Percentiles rank a stretch among this genome's conserved stretches.
Evolutionary conservation across 805 yeast genomes (phyloP).

Genomic region (Candida andamanensis): DNA sequence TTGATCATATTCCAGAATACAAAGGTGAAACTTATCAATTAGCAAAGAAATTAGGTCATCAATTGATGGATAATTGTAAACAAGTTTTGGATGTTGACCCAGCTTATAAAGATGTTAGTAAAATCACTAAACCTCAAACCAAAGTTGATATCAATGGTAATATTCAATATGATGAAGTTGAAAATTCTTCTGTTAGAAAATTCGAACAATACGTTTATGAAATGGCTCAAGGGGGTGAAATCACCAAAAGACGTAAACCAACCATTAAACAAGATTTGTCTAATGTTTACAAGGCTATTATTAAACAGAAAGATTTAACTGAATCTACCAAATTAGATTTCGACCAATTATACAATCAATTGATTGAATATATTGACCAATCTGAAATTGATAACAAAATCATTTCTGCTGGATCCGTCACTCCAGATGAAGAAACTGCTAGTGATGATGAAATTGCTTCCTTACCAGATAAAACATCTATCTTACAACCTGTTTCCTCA

Average conservation of each 20-base stretch:
- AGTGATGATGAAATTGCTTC: conserved; percentile 81
- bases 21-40: conserved; percentile 91
- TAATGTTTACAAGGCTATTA: conserved; percentile 74
- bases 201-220: conserved; percentile 92
- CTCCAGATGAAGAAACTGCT: conserved; percentile 32
- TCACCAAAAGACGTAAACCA: conserved; percentile 67
- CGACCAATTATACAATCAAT: conserved; percentile 64
- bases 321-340: conserved; percentile 62
- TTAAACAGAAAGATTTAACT: conserved; percentile 64
- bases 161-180: conserved; percentile 75
- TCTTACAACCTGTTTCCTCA: conserved; percentile 68
- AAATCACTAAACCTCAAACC: conserved; percentile 94
- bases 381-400: conserved; percentile 62
- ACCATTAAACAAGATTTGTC: conserved; percentile 82
- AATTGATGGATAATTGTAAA: conserved; percentile 90
- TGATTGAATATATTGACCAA: conserved; percentile 62
- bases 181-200: conserved; percentile 88
- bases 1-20: conserved; percentile 73
- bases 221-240: conserved; percentile 92
- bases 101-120: conserved; percentile 90
- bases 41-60: conserved; percentile 86
- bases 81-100: conserved; percentile 79
- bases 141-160: conserved; percentile 84
- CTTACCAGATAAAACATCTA: conserved; percentile 66
- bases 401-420: conserved; percentile 43